These are phyloP conservation scores for Crithidia fasciculata DNA, from an alignment of 208 protist species.

Conservation along the genomic window DNA sequence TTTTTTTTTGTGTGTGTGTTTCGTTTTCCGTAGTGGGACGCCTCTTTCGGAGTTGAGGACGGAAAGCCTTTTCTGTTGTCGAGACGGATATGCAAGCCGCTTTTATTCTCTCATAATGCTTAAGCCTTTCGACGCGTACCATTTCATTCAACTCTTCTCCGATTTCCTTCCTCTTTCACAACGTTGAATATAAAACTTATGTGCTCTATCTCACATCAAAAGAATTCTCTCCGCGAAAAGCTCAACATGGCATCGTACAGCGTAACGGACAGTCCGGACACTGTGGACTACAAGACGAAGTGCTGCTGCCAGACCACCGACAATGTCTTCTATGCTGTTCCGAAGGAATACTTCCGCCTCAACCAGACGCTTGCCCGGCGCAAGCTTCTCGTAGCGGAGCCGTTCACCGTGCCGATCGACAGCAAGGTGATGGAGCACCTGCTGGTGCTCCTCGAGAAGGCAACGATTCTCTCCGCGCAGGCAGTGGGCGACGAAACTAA, in stretches of 20 bases:
- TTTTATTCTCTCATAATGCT: too few relatives aligned
- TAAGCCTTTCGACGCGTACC: too few relatives aligned
- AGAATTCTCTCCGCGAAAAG: slow-evolving; percentile 5
- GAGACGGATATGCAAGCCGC: too few relatives aligned
- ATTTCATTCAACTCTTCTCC: too few relatives aligned
- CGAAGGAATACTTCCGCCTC: slow-evolving; percentile 80
- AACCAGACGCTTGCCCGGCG: slow-evolving; percentile 61
- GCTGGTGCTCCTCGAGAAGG: slow-evolving; percentile 77
- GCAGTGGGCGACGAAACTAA: slow-evolving; percentile 62
- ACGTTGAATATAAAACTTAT: too few relatives aligned
- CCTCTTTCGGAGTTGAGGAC: too few relatives aligned
- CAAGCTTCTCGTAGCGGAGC: slow-evolving; percentile 67
- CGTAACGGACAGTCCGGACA: slow-evolving; percentile 71
- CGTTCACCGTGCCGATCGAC: slow-evolving; percentile 73
- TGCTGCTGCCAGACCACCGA: slow-evolving; percentile 85
- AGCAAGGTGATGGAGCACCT: slow-evolving; percentile 56
- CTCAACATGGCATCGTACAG: slow-evolving; percentile 63
- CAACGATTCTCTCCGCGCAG: slow-evolving; percentile 61
- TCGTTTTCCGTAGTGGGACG: too few relatives aligned
- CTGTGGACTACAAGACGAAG: slow-evolving; percentile 80
- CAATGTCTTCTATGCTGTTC: slow-evolving; percentile 70
- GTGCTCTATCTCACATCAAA: neutral
- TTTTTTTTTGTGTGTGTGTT: too few relatives aligned
- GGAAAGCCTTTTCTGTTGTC: too few relatives aligned
- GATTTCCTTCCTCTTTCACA: too few relatives aligned